Conservation (phyloP, 495 filamentous ascomycete genomes). For the Penicillium mononematosum region DNA sequence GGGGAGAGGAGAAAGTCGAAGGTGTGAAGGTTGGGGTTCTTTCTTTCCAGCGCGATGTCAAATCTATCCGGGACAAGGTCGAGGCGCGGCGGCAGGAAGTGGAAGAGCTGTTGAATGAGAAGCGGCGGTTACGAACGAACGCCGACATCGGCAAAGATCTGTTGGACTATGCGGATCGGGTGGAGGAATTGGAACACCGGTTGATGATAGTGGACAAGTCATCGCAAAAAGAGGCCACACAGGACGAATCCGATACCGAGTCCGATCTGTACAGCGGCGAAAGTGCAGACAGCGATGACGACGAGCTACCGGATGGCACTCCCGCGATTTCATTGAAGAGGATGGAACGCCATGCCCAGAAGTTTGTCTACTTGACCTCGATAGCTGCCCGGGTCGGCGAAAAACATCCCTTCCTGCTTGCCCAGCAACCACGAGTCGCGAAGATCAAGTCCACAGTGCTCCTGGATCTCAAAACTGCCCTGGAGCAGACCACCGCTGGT, state of each 20-base stretch:
- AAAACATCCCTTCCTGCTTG: slow-evolving; percentile 64
- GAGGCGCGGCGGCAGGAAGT: slow-evolving; percentile 54
- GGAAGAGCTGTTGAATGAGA: slow-evolving; percentile 53
- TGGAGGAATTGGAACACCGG: slow-evolving; percentile 72
- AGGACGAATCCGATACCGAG: slow-evolving; percentile 36
- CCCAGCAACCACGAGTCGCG: slow-evolving; percentile 55
- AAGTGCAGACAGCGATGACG: slow-evolving; percentile 56
- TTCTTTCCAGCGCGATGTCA: slow-evolving; percentile 78
- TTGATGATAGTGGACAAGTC: slow-evolving; percentile 54
- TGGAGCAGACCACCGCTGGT: slow-evolving; percentile 67
- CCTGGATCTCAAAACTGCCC: slow-evolving; percentile 74
- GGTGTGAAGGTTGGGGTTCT: slow-evolving; percentile 85
- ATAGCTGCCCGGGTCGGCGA: slow-evolving; percentile 51
- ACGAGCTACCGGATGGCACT: slow-evolving; percentile 46
- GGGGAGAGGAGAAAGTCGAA: slow-evolving; percentile 88
- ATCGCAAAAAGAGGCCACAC: slow-evolving; percentile 2
- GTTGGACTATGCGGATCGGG: slow-evolving; percentile 66
- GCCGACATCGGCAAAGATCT: slow-evolving; percentile 63
- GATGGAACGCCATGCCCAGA: slow-evolving; percentile 56
- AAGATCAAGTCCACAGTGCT: slow-evolving; percentile 74
- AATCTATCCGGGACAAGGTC: slow-evolving; percentile 55
- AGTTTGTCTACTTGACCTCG: slow-evolving; percentile 56
- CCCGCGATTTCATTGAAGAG: slow-evolving; percentile 46
- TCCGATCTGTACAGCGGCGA: slow-evolving; percentile 45
- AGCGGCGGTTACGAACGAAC: slow-evolving; percentile 48